Conservation (phyloP, 345 rosid genomes). For the Boechera retrofracta region DNA sequence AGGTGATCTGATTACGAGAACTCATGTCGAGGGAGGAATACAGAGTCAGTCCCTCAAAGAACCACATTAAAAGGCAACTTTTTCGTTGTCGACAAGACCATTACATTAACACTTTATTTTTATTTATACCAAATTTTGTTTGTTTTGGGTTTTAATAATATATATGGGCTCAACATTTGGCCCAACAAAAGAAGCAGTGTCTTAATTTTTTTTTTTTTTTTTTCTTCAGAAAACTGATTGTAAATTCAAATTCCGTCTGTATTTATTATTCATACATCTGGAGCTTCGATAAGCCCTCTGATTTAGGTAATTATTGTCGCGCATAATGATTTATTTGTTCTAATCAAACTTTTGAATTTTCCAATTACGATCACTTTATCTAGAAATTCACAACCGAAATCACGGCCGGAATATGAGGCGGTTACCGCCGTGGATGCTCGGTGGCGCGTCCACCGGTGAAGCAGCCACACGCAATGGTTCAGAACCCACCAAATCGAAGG, state of each 20-base stretch:
- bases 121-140: no score
- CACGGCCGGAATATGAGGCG: constrained; percentile 33
- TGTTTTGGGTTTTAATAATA: no score
- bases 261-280: no score
- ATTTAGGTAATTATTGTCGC: no score
- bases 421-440: constrained; percentile 45
- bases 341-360: background rate
- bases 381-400: background rate
- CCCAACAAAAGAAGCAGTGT: constrained; percentile 1
- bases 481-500: constrained; percentile 12
- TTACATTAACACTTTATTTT: no score
- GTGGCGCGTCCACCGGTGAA: constrained; percentile 33
- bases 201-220: background rate
- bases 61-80: no score
- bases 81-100: no score
- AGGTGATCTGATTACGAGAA: no score
- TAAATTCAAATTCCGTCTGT: no score
- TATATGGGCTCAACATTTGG: constrained; percentile 21
- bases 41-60: no score
- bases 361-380: background rate
- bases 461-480: background rate
- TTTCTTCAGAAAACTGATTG: background rate
- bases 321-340: background rate
- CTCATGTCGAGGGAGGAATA: no score
- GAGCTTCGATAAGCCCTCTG: no score